phyloP scores from a whole-genome alignment of 768 basidiomycete genomes.

The Leccinum olivaceopallidum region DNA sequence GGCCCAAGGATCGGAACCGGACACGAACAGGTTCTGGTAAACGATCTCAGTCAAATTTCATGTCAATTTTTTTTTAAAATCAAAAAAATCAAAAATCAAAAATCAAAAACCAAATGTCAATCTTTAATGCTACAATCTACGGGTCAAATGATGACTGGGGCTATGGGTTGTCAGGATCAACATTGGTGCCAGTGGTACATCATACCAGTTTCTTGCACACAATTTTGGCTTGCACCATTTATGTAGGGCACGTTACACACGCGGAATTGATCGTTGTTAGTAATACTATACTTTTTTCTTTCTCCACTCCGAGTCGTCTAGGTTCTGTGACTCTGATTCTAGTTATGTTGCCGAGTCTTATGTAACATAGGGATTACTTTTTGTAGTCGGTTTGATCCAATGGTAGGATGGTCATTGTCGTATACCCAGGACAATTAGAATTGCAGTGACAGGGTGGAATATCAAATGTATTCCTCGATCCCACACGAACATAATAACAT shows the following conservation, averaged over 20 bases:
- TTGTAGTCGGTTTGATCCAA: too few species aligned
- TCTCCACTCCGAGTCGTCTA: too few species aligned
- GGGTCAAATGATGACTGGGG: neutral
- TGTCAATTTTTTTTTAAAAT: too few species aligned
- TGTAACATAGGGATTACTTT: too few species aligned
- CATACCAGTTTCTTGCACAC: neutral
- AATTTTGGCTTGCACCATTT: neutral
- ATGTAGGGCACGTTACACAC: neutral
- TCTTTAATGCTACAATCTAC: neutral
- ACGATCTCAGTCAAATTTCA: neutral
- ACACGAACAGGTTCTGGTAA: conserved; percentile 41
- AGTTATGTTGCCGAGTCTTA: too few species aligned
- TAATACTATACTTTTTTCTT: neutral
- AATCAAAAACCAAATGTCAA: too few species aligned
- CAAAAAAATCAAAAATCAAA: too few species aligned
- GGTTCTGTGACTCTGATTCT: neutral
- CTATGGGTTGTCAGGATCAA: neutral
- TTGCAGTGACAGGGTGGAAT: neutral
- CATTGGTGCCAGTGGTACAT: neutral
- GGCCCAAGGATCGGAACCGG: conserved; percentile 26
- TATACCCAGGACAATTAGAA: neutral
- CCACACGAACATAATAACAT: neutral
- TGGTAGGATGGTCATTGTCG: neutral
- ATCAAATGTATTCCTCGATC: too few species aligned
- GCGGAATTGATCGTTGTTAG: neutral